Conservation (phyloP, 2,329 filamentous ascomycete species). For the Fusarium cyanostomum region DNA sequence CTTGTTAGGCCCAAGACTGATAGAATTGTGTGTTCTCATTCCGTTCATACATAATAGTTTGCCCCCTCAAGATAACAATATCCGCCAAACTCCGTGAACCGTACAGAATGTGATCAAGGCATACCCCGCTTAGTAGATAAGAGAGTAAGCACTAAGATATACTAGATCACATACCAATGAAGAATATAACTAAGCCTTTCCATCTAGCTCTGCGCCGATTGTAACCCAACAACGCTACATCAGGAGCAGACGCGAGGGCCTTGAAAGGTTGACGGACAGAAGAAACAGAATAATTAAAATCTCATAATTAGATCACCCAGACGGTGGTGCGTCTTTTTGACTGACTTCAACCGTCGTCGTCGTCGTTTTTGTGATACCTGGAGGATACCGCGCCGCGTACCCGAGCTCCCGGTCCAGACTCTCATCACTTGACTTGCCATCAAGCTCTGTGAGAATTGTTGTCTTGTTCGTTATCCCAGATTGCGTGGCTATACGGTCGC, state of each 20-base stretch:
- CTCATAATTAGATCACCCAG: neutral
- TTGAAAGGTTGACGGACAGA: neutral
- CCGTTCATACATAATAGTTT: too few species aligned
- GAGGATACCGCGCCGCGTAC: neutral
- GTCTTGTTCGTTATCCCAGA: constrained; percentile 22
- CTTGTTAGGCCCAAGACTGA: too few species aligned
- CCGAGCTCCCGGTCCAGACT: constrained; percentile 21
- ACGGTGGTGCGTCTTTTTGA: neutral
- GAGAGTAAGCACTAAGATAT: too few species aligned
- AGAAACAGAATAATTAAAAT: neutral
- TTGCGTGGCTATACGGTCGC: constrained; percentile 26
- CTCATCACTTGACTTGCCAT: constrained; percentile 41
- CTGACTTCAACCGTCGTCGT: constrained; percentile 41
- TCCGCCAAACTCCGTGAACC: too few species aligned
- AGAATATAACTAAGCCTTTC: neutral
- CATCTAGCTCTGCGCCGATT: neutral
- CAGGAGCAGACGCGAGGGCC: neutral
- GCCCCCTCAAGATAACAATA: too few species aligned
- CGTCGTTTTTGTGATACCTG: constrained; percentile 44
- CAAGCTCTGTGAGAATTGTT: constrained; percentile 34
- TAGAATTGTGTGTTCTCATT: too few species aligned
- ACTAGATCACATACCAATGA: too few species aligned
- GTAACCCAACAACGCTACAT: neutral
- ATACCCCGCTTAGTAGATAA: too few species aligned
- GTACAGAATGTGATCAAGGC: too few species aligned